Base-by-base conservation (phyloP, 768 basidiomycete species). In the Leucogyrophana mollusca region DNA sequence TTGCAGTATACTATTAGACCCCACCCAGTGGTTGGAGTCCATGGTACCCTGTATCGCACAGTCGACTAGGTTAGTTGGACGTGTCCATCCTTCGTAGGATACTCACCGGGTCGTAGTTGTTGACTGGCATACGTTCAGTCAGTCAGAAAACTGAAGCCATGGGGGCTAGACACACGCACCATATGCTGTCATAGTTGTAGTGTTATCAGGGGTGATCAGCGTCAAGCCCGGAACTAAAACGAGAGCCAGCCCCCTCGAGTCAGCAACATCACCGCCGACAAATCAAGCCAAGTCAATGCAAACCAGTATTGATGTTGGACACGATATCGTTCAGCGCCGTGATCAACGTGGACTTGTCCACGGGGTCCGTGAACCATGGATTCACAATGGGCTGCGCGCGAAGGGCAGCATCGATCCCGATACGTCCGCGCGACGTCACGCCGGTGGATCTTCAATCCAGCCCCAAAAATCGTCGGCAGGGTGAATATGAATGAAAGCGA, bases 1-100 rank as follows among this genome's bases (percentile, higher is more conserved):
- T 6, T 60, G 65, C 24, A 38, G 48, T 18, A 84, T 78, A 27
- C 58, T 67, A 55, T 72, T 73, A 4, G 80, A 71, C 16, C 79
- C 81, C 14, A 81, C 76, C 81, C 82, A 83, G 60, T 85, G 82
- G 55, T 85, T 85, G 5, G 79, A 81, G 62, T 78, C 69, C 65
- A 82, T 64, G 18, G 58, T 46, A 10, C 6, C 48, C 43, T 64
- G 42, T 13, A 48, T 30, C 68, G 49, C 74, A 66, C 13, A 78
- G 70, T 71, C 50, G 2, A 30, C 40, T 6, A 30, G 27, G 13
- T 13, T 30, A 14, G 40, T 36, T 16, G 41, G 5, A 14, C 34
- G 25, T 43, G 16, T 23, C 9, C 32, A 11, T 7, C 9, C 6
- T 16, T 33, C n/a, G 9, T 34, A 49, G 21, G 9, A 16, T 37